A percentile compares a stretch with the other conserved stretches of the same genome.
phyloP scores from a whole-genome alignment of 305 asterid species.

The Ajuga reptans region DNA sequence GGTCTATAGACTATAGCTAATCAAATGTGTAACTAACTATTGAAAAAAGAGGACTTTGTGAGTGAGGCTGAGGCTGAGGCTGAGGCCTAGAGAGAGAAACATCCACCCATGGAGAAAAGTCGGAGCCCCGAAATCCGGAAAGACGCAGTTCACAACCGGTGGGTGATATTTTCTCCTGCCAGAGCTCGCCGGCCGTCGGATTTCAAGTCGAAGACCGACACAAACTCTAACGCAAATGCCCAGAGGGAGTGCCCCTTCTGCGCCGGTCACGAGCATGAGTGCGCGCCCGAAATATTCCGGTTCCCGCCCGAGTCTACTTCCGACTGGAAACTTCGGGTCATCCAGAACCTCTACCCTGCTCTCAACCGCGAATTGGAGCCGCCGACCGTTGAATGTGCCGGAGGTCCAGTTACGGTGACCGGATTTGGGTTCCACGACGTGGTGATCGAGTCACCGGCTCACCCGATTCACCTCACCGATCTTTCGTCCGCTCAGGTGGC shows the following conservation, averaged over 20 bases:
- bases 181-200: conserved; percentile 92
- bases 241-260: conserved; percentile 68
- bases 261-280: conserved; percentile 75
- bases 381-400: conserved; percentile 9
- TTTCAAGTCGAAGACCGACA: conserved; percentile 60
- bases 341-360: conserved; percentile 85
- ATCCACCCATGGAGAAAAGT: conserved; percentile 27
- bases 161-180: conserved; percentile 92
- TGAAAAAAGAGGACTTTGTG: neutral
- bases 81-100: neutral
- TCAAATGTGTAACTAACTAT: neutral
- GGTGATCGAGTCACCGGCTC: conserved; percentile 81
- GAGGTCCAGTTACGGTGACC: conserved; percentile 29
- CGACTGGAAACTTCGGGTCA: conserved; percentile 71
- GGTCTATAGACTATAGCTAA: too few relatives aligned
- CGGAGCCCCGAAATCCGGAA: conserved; percentile 74
- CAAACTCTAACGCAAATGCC: conserved; percentile 22
- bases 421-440: conserved; percentile 95
- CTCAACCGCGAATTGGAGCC: conserved; percentile 50
- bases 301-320: conserved; percentile 45
- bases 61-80: neutral
- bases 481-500: conserved; percentile 46
- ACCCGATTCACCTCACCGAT: conserved; percentile 58
- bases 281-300: conserved; percentile 92
- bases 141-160: conserved; percentile 61